Conservation (phyloP, 176 grass and related monocot genomes). For the Triticum dicoccoides region DNA sequence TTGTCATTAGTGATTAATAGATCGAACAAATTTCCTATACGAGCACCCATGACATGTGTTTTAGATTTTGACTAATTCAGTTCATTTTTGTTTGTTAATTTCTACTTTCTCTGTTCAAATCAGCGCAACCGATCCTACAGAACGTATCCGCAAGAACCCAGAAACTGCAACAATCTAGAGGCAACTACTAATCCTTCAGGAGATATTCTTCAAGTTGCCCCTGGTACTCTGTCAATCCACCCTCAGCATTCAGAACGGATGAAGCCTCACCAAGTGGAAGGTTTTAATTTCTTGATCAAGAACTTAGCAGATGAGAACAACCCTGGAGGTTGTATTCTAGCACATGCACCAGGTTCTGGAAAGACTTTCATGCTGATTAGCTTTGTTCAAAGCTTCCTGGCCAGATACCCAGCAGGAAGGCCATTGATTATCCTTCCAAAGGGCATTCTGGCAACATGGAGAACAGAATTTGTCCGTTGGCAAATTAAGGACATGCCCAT, state of each 20-base stretch:
- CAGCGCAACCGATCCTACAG: slow-evolving; percentile 46
- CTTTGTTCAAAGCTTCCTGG: slow-evolving; percentile 84
- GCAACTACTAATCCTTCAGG: slow-evolving; percentile 21
- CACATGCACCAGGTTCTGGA: slow-evolving; percentile 85
- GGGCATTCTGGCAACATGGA: slow-evolving; percentile 77
- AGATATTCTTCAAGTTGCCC: slow-evolving; percentile 23
- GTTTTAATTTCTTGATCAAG: slow-evolving; percentile 82
- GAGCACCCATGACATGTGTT: neutral
- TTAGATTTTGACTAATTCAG: neutral
- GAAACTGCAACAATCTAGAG: slow-evolving; percentile 30
- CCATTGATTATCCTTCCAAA: slow-evolving; percentile 87
- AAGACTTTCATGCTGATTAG: slow-evolving; percentile 89
- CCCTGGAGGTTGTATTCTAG: slow-evolving; percentile 84
- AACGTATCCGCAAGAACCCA: slow-evolving; percentile 24
- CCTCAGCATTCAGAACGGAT: slow-evolving; percentile 66
- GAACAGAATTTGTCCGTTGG: slow-evolving; percentile 74
- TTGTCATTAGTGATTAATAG: neutral
- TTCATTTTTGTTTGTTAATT: slow-evolving; percentile 4
- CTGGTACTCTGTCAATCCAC: slow-evolving; percentile 45
- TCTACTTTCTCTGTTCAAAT: neutral
- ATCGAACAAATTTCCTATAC: neutral
- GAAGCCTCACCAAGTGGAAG: slow-evolving; percentile 81
- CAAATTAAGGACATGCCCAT: slow-evolving; percentile 43
- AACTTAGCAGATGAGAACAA: slow-evolving; percentile 74
- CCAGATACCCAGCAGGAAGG: slow-evolving; percentile 57